phyloP scores from a whole-genome alignment of 2,329 filamentous ascomycete genomes.

The Gremmenia infestans region DNA sequence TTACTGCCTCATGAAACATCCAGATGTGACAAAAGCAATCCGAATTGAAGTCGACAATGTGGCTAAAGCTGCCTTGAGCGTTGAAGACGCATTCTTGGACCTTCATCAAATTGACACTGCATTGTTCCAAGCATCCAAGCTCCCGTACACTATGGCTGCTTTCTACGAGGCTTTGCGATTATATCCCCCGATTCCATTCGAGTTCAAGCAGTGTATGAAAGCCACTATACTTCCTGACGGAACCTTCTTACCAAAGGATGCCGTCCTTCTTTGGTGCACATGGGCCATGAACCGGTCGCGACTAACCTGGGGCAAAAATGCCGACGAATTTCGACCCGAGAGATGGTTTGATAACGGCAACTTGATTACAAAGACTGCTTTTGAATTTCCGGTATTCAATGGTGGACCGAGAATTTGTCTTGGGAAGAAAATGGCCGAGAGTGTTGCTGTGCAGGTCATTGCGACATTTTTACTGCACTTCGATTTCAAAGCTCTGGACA shows the following conservation, averaged over 20 bases:
- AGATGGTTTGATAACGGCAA: conserved; percentile 48
- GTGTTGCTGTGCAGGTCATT: conserved; percentile 52
- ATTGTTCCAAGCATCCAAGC: conserved; percentile 28
- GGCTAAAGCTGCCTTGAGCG: not conserved
- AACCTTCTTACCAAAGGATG: conserved; percentile 48
- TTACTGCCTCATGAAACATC: conserved; percentile 53
- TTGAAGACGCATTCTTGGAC: conserved; percentile 13
- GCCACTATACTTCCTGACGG: conserved; percentile 54
- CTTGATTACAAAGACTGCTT: conserved; percentile 41
- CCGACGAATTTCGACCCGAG: conserved; percentile 50
- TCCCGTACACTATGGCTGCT: conserved; percentile 55
- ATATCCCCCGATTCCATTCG: conserved; percentile 61
- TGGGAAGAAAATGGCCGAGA: conserved; percentile 61
- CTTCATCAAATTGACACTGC: conserved; percentile 11
- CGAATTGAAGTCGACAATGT: conserved; percentile 37
- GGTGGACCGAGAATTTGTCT: conserved; percentile 57
- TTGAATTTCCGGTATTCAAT: conserved; percentile 61
- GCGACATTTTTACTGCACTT: conserved; percentile 45
- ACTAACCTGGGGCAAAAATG: conserved; percentile 52
- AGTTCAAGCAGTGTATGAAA: conserved; percentile 55
- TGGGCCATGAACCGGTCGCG: conserved; percentile 59
- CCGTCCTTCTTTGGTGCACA: conserved; percentile 57
- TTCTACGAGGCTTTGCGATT: conserved; percentile 59
- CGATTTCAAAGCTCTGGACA: conserved; percentile 42
- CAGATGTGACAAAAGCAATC: conserved; percentile 36